phyloP scores from a whole-genome alignment of 164 flowering plant species.

The Aristolochia californica region DNA sequence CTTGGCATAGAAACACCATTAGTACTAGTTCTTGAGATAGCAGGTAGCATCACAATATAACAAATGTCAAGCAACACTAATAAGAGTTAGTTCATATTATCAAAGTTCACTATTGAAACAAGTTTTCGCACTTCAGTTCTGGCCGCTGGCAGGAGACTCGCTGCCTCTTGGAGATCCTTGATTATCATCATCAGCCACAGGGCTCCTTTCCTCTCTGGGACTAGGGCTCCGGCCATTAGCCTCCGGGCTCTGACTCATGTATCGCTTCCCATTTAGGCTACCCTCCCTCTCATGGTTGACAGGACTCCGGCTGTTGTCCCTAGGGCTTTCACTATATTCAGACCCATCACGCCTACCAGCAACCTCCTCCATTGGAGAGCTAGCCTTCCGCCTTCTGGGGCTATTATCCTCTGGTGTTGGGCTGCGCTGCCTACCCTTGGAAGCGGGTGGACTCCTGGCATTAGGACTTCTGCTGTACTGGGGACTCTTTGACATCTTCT shows the following conservation, averaged over 20 bases:
- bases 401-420: constrained; percentile 43
- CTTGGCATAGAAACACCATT: too few relatives aligned
- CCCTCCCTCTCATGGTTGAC: constrained; percentile 7
- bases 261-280: constrained; percentile 22
- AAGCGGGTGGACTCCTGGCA: constrained; percentile 36
- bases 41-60: too few relatives aligned
- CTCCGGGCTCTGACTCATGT: constrained; percentile 6
- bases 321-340: constrained; percentile 48
- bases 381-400: constrained; percentile 27
- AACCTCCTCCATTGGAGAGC: constrained; percentile 24
- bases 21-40: too few relatives aligned
- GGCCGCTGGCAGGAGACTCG: constrained; percentile 6
- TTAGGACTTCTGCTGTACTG: constrained; percentile 42
- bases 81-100: too few relatives aligned
- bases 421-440: constrained; percentile 45
- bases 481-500: constrained; percentile 49
- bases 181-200: constrained; percentile 7
- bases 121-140: neutral
- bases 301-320: constrained; percentile 33
- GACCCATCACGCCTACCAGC: constrained; percentile 29
- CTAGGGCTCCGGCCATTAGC: constrained; percentile 15
- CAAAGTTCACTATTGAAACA: too few relatives aligned
- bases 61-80: too few relatives aligned
- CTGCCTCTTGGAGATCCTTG: constrained; percentile 7
- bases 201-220: constrained; percentile 11